Evolutionary conservation across 2,329 filamentous ascomycete species (phyloP), one percentile per base, ranked within the genome.

Genomic region (Xylaria multiplex): DNA sequence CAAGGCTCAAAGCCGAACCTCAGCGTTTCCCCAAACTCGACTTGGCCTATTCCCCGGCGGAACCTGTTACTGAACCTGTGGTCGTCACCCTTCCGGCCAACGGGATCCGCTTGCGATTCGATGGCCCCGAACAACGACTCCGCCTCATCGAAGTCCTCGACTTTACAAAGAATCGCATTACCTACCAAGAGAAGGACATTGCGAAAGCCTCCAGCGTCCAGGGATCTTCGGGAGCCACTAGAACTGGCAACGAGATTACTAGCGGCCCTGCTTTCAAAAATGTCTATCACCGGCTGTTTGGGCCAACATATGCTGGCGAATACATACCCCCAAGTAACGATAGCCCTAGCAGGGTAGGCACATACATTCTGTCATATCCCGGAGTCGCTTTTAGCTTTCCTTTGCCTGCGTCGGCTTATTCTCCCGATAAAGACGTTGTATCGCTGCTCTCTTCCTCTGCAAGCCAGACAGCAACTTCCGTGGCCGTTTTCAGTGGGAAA

Each of bases 301-400:
- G 96, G 0, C 94, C 94, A 19, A 96, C 95, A 0, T 98, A 97
- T 77, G 92, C 92, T 1, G 96, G 96, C 69, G 96, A 99, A 82
- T 99, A 95, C 75, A 85, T 97, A 43, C 86, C 90, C 8, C 88
- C 92, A 6, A 75, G 82, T 1, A 83, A 82, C 2, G 80, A 83
- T 42, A 81, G 83, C 49, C 58, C 48, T 48, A 83, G 84, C 11
- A 82, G 83, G 16, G 81, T 84, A 65, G 94, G 94, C 16, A 91
- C 88, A 24, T 99, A 98, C 76, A 89, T 97, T 40, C 83, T 99
- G 40, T 98, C 95, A 1, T 99, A 97, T 79, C 94, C 95, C 0
- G 96, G 96, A 0, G 89, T 99, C 35, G 93, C 95, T 0, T 97
- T 98, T 77, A 94, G 91, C 43, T 99, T 99, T 71, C 89, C 93